phyloP scores from a whole-genome alignment of 768 basidiomycete genomes.

The Mycena chlorophos region DNA sequence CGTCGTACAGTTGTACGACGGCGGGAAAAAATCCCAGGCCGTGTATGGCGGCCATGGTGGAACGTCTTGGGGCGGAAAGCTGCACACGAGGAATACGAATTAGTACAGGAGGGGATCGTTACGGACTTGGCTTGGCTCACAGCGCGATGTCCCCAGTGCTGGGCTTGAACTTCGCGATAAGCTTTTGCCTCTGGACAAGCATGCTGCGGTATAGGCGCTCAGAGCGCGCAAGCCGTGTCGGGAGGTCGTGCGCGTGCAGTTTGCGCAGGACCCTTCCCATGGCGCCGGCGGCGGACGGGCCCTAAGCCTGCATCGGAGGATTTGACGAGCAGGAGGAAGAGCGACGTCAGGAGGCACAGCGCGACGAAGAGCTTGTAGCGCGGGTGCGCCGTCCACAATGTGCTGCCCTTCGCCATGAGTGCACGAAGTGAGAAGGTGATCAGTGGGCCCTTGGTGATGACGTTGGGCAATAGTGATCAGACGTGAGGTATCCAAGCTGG shows the following conservation, averaged over 20 bases:
- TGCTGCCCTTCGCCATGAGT: too few relatives aligned
- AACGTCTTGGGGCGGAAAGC: constrained; percentile 50
- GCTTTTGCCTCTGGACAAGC: constrained; percentile 41
- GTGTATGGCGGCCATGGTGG: constrained; percentile 60
- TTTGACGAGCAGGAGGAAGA: constrained; percentile 50
- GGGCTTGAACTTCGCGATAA: constrained; percentile 59
- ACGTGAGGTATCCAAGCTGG: neutral
- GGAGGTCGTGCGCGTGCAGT: constrained; percentile 36
- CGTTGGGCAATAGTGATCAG: neutral
- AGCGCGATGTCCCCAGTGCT: constrained; percentile 45
- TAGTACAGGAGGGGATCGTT: neutral
- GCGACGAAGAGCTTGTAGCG: constrained; percentile 50
- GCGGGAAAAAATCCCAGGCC: constrained; percentile 57
- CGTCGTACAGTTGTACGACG: constrained; percentile 53
- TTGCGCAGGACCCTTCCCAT: constrained; percentile 19
- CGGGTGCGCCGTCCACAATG: constrained; percentile 49
- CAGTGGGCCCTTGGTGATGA: neutral
- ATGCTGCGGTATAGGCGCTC: constrained; percentile 48
- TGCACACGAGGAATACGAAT: constrained; percentile 24
- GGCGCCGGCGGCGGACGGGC: constrained; percentile 21
- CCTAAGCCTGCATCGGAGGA: too few relatives aligned
- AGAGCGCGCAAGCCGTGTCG: constrained; percentile 41
- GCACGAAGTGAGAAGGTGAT: too few relatives aligned
- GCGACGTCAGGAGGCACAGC: constrained; percentile 41
- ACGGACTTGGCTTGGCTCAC: constrained; percentile 35